Percentiles rank a stretch among this genome's conserved stretches.
Evolutionary conservation across 257 asterid genomes (phyloP).

Genomic region (Fraxinus cuspidata): DNA sequence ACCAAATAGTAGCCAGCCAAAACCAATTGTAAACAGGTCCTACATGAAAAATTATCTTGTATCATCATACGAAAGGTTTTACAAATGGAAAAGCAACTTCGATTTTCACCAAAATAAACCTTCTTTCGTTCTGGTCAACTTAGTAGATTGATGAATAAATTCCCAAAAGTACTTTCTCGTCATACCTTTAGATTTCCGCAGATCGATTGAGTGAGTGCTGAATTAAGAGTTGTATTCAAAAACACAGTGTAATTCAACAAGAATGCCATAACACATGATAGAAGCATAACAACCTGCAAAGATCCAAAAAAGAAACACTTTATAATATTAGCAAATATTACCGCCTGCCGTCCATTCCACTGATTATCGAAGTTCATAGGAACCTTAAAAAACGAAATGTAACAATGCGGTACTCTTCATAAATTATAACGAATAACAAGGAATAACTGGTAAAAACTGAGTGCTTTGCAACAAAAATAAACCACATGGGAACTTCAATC

Average conservation of each 20-base stretch:
- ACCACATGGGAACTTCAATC: no score
- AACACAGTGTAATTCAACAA: conserved; percentile 22
- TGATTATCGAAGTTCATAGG: background rate
- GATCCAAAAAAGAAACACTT: background rate
- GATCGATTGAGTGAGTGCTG: conserved; percentile 30
- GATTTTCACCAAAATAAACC: background rate
- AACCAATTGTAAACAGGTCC: conserved; percentile 31
- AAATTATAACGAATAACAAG: background rate
- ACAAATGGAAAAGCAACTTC: background rate
- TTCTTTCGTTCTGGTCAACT: no score
- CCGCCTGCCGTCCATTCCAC: background rate
- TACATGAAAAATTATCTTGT: conserved; percentile 1
- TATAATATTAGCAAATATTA: no score
- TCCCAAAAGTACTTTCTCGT: background rate
- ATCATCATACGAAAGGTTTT: background rate
- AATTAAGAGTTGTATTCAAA: conserved; percentile 30
- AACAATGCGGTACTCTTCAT: background rate
- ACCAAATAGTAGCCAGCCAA: conserved; percentile 30
- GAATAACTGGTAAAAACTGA: background rate
- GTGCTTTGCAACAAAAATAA: no score
- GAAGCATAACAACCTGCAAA: conserved; percentile 29
- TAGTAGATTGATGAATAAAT: background rate
- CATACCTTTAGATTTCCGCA: conserved; percentile 31
- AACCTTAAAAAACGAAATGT: background rate
- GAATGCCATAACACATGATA: conserved; percentile 31